Base-by-base conservation (phyloP, 192 early-diverging fungal genomes). In the Coemansia sp. region DNA sequence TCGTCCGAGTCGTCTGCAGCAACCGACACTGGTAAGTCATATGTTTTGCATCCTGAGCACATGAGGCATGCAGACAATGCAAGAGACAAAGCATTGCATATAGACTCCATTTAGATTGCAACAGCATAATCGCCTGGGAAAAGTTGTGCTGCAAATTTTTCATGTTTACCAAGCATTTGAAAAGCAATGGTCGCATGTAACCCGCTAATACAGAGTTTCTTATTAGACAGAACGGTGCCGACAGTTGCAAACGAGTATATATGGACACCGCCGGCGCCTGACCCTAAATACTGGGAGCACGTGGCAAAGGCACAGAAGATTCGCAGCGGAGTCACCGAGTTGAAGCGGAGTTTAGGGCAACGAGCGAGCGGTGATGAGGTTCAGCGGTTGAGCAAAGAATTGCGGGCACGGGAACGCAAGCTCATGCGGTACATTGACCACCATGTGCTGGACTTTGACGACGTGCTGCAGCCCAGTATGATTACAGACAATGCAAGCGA, bases 271-370 rank as follows among this genome's bases (percentile, higher is more conserved):
- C 76, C 76, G 17, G 57, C 64, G 19, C 69, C 60, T 3, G 78
- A 81, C 56, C 69, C 72, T 4, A 65, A 63, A 17, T 81, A 81
- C 66, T 81, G 78, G 78, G 60, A 60, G 11, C 70, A 81, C 57
- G 63, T 81, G 19, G 62, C 65, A 24, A 71, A 68, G 56, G 78
- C 78, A 32, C 78, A 69, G 51, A 66, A 62, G 58, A 66, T 81
- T 24, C 65, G 73, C 7, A 60, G 56, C 14, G 61, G 45, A 19
- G 56, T 81, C 7, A 12, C 60, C 3, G 60, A 65, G 27, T 43
- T 72, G 53, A 68, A 63, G 25, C 38, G 48, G 22, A 29, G 45
- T 14, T 66, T 75, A 48, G 49, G 32, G 37, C 58, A 52, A 35
- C 58, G 49, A 43, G 29, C 41, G 39, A 21, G 19, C 19, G 48